Evolutionary conservation across 2,329 filamentous ascomycete species (phyloP), one percentile per base, ranked within the genome.

Genomic region (Pyrenochaeta sp.): DNA sequence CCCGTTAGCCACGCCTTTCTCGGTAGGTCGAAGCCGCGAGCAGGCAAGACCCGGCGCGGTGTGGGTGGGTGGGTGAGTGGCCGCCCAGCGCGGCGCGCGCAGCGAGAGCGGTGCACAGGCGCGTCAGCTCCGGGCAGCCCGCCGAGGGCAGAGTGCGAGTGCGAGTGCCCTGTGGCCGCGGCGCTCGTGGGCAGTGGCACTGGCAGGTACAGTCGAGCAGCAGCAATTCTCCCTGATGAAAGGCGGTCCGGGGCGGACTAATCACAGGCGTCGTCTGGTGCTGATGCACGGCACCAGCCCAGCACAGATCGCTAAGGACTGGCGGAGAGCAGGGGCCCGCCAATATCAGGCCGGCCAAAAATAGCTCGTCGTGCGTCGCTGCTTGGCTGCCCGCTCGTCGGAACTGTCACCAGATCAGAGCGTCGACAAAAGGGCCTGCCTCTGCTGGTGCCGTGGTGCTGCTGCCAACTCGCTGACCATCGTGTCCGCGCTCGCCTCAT

Each of bases 341-440:
- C 51, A 53, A 61, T 55, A 60, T 64, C 48, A 49, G 37, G n/a
- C 4, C 14, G 19, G 36, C 53, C 56, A 63, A 63, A 61, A 63
- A 63, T 68, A 64, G 62, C 38, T 27, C 39, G 35, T 35, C 24
- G 49, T 55, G 54, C 58, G 44, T 58, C 48, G 44, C 44, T 26
- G n/a, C 48, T 48, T 35, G 44, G 19, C 43, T 30, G 35, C 37
- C 41, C 31, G n/a, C 41, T 36, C 22, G 32, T 35, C 35, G 9
- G 17, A 9, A 32, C 17, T 30, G 52, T 56, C 54, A 58, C 50
- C 52, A 46, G 47, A 48, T 35, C 38, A 20, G 18, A 19, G 31
- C 32, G 38, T 11, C 10, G 34, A 28, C 23, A 38, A 39, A 44
- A 42, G 22, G 22, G 37, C 38, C 42, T 44, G 37, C 26, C 32